Evolutionary conservation across 2,329 filamentous ascomycete species (phyloP).

Genomic region (Neonectria sp.): DNA sequence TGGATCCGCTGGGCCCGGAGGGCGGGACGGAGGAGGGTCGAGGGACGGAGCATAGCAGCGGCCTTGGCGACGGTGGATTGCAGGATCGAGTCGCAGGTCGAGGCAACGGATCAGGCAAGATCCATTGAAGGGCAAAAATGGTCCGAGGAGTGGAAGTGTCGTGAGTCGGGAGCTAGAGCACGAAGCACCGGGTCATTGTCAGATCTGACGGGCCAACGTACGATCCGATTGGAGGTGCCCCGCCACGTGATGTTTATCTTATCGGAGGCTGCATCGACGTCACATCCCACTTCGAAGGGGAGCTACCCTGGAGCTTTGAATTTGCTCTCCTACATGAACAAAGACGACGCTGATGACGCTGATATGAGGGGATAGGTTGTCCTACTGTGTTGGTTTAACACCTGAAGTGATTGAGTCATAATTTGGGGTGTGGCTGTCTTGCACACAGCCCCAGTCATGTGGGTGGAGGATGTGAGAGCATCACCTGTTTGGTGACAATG

Average conservation of each 20-base stretch:
- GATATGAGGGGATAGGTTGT: neutral
- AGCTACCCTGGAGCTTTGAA: slow-evolving; percentile 20
- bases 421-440: slow-evolving; percentile 11
- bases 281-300: slow-evolving; percentile 7
- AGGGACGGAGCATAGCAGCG: slow-evolving; percentile 50
- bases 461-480: slow-evolving; percentile 2
- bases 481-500: slow-evolving; percentile 26
- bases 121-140: slow-evolving; percentile 23
- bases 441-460: slow-evolving; percentile 16
- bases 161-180: slow-evolving; percentile 20
- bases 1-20: slow-evolving; percentile 44
- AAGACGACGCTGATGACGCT: neutral
- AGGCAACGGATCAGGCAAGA: slow-evolving; percentile 10
- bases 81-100: slow-evolving; percentile 12
- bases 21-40: slow-evolving; percentile 51
- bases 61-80: slow-evolving; percentile 18
- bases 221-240: slow-evolving; percentile 27
- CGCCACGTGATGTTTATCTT: slow-evolving; percentile 33
- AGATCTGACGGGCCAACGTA: slow-evolving; percentile 26
- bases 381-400: neutral
- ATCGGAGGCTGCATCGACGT: slow-evolving; percentile 10
- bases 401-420: neutral
- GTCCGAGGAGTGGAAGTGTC: slow-evolving; percentile 11
- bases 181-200: slow-evolving; percentile 17
- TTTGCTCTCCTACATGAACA: too few species aligned